Percentiles rank a stretch among this genome's conserved stretches.
These are phyloP conservation scores for Cornus kousa DNA, from an alignment of 148 eudicot genomes.

Conservation along the genomic window DNA sequence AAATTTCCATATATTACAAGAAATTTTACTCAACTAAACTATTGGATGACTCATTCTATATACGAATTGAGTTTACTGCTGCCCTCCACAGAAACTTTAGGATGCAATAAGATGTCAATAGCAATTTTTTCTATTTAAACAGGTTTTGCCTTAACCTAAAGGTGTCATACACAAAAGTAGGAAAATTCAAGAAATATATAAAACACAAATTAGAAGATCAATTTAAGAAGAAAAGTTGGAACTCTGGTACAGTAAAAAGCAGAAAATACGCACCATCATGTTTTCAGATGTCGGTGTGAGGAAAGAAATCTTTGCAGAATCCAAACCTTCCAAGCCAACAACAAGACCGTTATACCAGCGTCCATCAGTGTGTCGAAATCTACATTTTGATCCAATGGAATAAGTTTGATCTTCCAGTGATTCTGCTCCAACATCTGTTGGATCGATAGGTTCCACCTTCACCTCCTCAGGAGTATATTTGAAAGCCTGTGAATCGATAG, in stretches of 20 bases:
- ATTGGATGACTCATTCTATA: not conserved
- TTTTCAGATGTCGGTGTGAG: conserved; percentile 81
- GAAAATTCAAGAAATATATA: not conserved
- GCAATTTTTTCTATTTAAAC: not conserved
- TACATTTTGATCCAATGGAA: conserved; percentile 83
- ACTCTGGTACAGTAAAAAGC: not conserved
- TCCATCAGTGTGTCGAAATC: conserved; percentile 88
- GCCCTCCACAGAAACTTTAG: not conserved
- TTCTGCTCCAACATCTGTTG: conserved; percentile 47
- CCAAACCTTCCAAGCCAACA: conserved; percentile 50
- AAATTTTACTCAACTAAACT: not conserved
- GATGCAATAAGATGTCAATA: not conserved
- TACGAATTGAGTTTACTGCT: not conserved
- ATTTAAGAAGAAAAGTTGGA: not conserved
- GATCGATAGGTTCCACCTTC: conserved; percentile 44
- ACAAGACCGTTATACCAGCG: conserved; percentile 83
- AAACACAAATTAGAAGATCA: not conserved
- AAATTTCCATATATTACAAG: not conserved
- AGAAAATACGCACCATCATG: conserved; percentile 61
- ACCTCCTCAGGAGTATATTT: conserved; percentile 29
- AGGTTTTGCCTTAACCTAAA: not conserved
- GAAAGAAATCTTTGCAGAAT: conserved; percentile 67
- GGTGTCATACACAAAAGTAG: not conserved
- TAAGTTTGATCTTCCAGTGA: conserved; percentile 44
- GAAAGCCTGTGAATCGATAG: conserved; percentile 20